Base-by-base conservation (phyloP, 257 asterid genomes). In the Gentiana macrophylla region DNA sequence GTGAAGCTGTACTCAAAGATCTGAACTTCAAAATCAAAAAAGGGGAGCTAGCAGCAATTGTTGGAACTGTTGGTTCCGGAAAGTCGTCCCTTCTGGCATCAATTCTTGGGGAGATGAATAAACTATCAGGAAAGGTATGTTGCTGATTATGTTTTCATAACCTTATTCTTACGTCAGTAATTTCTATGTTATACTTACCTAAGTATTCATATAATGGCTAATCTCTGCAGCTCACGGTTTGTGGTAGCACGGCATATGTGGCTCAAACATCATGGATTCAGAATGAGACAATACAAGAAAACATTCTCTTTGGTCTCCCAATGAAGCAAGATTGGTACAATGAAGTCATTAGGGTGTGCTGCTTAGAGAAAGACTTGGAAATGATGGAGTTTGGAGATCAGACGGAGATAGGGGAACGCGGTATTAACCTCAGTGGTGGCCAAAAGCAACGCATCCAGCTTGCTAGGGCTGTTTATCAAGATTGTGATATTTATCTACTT, bases 401-500 rank as follows among this genome's bases (percentile, higher is more conserved):
- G 72, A 92, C 99, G 5, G 99, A 92, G 79, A 92, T 92, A n/a
- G 99, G 99, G 35, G 99, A 92, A 74, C 99, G 99, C 2, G 99
- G 99, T 13, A 92, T 92, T 64, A 92, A 92, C 61, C 82, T 92
- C 64, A 92, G 99, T 34, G 99, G 99, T 24, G 99, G 99, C 41
- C 99, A 92, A 73, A 92, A 92, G 72, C 99, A 92, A 77, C 56
- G 99, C 12, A 77, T 92, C 65, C 99, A 92, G 49, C 95, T 92
- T 35, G 99, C 99, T 1, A 73, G 99, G 71, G 97, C 99, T 4
- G 95, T 88, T 48, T 92, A 88, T 73, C 99, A 92, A 57, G 94
- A 92, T 59, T 80, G 91, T 35, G 99, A 92, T 63, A 73, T 88
- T 46, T 92, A 88, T 72, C 79, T 92, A 34, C 95, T 92, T 3